phyloP scores from a whole-genome alignment of 441 rosid genomes.

The Euphorbia neoarborescens region DNA sequence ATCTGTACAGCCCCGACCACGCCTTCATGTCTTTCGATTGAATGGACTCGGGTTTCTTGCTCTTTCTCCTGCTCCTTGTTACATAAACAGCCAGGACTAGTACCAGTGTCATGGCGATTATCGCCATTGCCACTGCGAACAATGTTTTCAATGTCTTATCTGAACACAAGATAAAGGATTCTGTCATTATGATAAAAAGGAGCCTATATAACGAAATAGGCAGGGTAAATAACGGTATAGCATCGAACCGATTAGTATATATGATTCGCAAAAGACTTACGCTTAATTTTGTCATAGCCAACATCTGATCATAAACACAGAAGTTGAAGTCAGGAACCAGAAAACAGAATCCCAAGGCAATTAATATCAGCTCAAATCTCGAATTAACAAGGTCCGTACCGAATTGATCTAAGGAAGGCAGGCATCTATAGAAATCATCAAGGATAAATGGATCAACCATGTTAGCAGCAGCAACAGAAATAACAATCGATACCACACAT shows the following conservation, averaged over 20 bases:
- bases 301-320: conserved; percentile 30
- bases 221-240: no score
- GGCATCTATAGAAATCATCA: conserved; percentile 39
- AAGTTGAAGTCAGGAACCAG: conserved; percentile 10
- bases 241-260: no score
- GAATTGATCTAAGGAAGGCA: conserved; percentile 29
- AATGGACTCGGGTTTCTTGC: conserved; percentile 12
- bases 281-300: conserved; percentile 34
- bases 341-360: neutral
- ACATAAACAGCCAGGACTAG: conserved; percentile 31
- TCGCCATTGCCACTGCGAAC: conserved; percentile 23
- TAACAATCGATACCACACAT: conserved; percentile 35
- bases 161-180: conserved; percentile 22
- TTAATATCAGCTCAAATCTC: neutral
- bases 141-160: conserved; percentile 27
- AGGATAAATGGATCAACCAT: conserved; percentile 14
- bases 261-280: conserved; percentile 28
- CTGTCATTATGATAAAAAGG: neutral
- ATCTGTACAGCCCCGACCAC: conserved; percentile 47
- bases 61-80: conserved; percentile 21
- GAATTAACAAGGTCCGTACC: conserved; percentile 26
- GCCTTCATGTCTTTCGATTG: conserved; percentile 21
- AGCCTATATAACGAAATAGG: neutral
- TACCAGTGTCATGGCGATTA: conserved; percentile 22
- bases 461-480: conserved; percentile 32